Base-by-base conservation (phyloP, 805 yeast genomes). In the Yarrowia sp. region DNA sequence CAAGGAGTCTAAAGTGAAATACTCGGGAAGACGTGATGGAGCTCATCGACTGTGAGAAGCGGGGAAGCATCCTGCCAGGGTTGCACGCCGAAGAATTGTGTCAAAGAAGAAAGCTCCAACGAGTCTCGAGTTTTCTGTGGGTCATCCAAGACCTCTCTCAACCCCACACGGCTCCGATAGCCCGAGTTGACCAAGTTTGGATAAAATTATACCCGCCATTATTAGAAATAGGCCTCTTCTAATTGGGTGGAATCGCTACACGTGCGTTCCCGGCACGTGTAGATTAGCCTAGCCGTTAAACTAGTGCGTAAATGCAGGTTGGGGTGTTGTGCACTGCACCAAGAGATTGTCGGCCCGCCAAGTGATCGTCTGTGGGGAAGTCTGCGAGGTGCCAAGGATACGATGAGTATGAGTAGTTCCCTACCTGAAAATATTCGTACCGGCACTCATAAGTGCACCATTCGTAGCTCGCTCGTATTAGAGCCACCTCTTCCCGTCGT, bases 281-380 rank as follows among this genome's bases (percentile, higher is more conserved):
- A 52, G 56, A 12, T 35, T 52, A 35, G 56, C 42, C 41, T 35
- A 52, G 56, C 56, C 56, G 56, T 52, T 52, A 52, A 52, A 35
- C 56, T 52, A 35, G 42, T 16, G 14, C 8, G 16, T 35, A n/a
- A 35, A 52, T 35, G 55, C 52, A 46, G 35, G 50, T 49, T 9
- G n/a, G 14, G 52, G 15, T 46, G 50, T 46, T 8, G 8, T 11
- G 22, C 48, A 16, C 48, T 19, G 50, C 50, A 46, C 32, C 32
- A 26, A 26, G 32, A 19, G 50, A 46, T 46, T 26, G 7, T 26
- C 32, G 32, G 32, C 32, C 32, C 32, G 32, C 32, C 32, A 26
- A 26, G 32, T 8, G 52, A 48, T 48, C 50, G 15, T 46, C 50
- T 46, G 50, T 46, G 50, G 32, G 49, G 50, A 26, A 26, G 32